phyloP scores from a whole-genome alignment of 176 grass and related monocot species.

The Phoenix roebelenii region DNA sequence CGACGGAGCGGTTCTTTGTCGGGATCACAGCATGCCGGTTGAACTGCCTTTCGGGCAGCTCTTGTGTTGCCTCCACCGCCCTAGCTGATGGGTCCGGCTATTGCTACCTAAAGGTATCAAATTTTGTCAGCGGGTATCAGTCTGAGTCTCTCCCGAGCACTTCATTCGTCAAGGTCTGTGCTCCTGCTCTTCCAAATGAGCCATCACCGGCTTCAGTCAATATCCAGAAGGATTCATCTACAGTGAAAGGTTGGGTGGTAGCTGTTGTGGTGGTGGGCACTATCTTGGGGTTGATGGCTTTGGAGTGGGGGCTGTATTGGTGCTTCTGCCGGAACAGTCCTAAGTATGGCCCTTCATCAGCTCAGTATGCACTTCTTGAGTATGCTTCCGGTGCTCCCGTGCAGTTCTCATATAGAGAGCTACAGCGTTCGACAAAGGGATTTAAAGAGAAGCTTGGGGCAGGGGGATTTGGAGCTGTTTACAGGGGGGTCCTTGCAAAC shows the following conservation, averaged over 20 bases:
- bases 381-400: constrained; percentile 92
- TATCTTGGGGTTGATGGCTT: constrained; percentile 36
- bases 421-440: constrained; percentile 61
- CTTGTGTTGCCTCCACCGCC: constrained; percentile 77
- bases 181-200: constrained; percentile 24
- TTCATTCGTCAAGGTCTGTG: constrained; percentile 97
- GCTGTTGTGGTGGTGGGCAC: constrained; percentile 33
- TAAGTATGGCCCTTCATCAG: constrained; percentile 59
- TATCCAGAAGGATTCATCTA: background rate
- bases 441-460: constrained; percentile 89
- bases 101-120: constrained; percentile 80
- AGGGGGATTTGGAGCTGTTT: constrained; percentile 82
- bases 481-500: constrained; percentile 75
- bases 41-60: constrained; percentile 72
- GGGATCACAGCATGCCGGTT: constrained; percentile 75
- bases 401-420: constrained; percentile 76
- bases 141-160: constrained; percentile 77
- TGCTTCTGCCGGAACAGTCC: constrained; percentile 58
- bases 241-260: constrained; percentile 57
- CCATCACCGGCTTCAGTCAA: background rate
- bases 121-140: constrained; percentile 66
- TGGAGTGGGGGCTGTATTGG: constrained; percentile 83
- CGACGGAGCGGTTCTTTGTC: constrained; percentile 70
- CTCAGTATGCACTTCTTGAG: constrained; percentile 92
- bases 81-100: constrained; percentile 78